Conservation (phyloP, 805 yeast genomes). For the Yamadazyma laniorum region DNA sequence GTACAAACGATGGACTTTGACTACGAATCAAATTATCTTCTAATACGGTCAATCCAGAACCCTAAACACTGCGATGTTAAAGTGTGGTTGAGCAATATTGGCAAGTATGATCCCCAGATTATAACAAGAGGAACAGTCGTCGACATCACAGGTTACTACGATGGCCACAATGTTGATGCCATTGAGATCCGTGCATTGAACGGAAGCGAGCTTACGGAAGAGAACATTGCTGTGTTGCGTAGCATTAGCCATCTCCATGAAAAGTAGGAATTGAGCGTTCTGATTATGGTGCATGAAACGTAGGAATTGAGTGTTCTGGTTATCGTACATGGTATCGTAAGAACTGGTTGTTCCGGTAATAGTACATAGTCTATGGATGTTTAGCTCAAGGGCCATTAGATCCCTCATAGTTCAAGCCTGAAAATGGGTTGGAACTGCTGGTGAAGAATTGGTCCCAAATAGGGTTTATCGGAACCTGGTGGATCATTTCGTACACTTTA, state of each 20-base stretch:
- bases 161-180: slow-evolving; percentile 21
- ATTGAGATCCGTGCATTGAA: slow-evolving; percentile 1
- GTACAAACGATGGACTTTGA: slow-evolving; percentile 24
- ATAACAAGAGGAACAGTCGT: slow-evolving; percentile 24
- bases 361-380: not conserved
- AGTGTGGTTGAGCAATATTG: not conserved
- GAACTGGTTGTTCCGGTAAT: no score
- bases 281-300: not conserved
- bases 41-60: not conserved
- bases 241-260: slow-evolving; percentile 1
- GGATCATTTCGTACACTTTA: slow-evolving; percentile 57
- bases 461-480: slow-evolving; percentile 60
- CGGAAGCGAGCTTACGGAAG: slow-evolving; percentile 6
- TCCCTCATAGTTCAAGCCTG: not conserved
- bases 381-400: not conserved
- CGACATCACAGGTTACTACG: slow-evolving; percentile 28
- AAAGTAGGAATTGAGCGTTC: not conserved
- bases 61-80: not conserved
- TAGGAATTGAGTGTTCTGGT: not conserved
- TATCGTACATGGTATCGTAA: no score
- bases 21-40: slow-evolving; percentile 9
- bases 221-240: not conserved
- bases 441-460: slow-evolving; percentile 69
- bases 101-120: not conserved
- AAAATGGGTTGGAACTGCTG: slow-evolving; percentile 2